Evolutionary conservation across 306 rosid species (phyloP).

Genomic region (Ceratonia siliqua): DNA sequence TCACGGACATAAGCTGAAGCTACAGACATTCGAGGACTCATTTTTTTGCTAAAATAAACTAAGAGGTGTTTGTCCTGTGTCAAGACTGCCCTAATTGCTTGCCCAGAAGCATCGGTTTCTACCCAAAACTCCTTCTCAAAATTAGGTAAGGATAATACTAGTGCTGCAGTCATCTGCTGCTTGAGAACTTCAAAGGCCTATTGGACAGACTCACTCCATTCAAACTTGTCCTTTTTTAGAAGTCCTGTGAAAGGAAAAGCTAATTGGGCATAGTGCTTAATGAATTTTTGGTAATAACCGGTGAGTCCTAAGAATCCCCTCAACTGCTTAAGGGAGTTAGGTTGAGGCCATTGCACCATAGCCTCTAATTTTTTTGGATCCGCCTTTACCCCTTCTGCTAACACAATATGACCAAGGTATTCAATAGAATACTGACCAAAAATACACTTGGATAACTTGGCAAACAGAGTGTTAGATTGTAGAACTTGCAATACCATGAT

Average conservation of each 20-base stretch:
- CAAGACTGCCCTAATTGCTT: background rate
- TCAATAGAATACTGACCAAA: no score
- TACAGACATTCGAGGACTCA: background rate
- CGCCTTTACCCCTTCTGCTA: background rate
- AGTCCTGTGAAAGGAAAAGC: background rate
- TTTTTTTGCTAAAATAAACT: background rate
- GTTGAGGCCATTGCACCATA: background rate
- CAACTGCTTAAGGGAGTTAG: background rate
- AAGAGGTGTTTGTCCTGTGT: no score
- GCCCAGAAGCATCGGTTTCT: background rate
- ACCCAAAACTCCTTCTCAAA: background rate
- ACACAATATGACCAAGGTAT: no score
- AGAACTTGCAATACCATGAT: background rate
- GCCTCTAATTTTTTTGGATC: background rate
- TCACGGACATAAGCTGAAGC: background rate
- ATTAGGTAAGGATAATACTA: no score
- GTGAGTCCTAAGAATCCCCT: background rate
- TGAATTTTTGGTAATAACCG: background rate
- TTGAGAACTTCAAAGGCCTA: background rate
- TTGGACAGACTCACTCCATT: background rate
- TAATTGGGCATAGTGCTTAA: background rate
- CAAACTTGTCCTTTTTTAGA: background rate
- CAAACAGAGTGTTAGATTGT: background rate
- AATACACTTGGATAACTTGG: background rate
- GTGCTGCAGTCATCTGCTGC: background rate